Evolutionary conservation across 2,329 filamentous ascomycete genomes (phyloP), one percentile per base, ranked within the genome.

Genomic region (Diaporthe sp.): DNA sequence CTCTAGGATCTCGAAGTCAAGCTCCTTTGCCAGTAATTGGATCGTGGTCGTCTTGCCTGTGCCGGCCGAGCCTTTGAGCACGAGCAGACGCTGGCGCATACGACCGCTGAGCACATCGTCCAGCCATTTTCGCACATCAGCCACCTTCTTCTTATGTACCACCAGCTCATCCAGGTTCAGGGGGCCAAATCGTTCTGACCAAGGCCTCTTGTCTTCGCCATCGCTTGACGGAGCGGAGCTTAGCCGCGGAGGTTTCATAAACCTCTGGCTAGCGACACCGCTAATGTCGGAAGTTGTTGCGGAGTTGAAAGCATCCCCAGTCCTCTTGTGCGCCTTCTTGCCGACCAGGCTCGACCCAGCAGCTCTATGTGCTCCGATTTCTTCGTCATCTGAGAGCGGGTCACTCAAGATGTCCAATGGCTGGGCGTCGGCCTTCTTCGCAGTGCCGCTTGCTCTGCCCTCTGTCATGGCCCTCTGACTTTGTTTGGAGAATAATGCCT

Each of bases 91-190:
- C 86, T 97, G 92, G 75, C 90, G 87, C 82, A 90, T 84, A 50
- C 87, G 86, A 22, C 94, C 94, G 35, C 84, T 82, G 76, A 95
- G 89, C 25, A 95, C 94, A 80, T 92, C 90, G 57, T 94, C 91
- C 45, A 99, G 85, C 96, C 97, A 98, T 74, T 85, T 88, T 74
- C 92, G 90, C 60, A 98, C 96, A 84, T 98, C 96, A 2, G 91
- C 85, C 8, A 98, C 94, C 83, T 99, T 99, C 79, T 91, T 97
- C 86, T 97, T 98, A 83, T 99, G 96, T 25, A 99, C 96, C 0
- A 94, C 96, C 60, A 99, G 86, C 84, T 98, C 96, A 22, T 95
- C 92, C 17, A 98, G 82, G 78, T 90, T 93, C 3, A 82, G 80
- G 0, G 96, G 96, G 2, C 90, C 92, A 82, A 95, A 98, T 78